Evolutionary conservation across 345 rosid genomes (phyloP), one percentile per base, ranked within the genome.

Genomic region (Citrus sp.): DNA sequence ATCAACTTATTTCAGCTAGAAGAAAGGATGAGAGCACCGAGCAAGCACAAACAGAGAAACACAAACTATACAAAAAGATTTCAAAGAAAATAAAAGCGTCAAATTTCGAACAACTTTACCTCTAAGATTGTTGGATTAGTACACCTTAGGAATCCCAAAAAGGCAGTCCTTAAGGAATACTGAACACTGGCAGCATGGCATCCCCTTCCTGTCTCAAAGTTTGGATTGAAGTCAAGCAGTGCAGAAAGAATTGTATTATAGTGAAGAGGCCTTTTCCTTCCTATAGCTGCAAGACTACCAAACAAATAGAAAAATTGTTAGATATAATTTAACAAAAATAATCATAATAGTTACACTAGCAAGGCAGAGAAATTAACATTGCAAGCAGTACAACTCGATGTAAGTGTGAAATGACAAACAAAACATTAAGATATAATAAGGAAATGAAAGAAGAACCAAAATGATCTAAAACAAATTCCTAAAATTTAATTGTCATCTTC

Each of bases 271-370:
- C 99, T 92, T 90, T 87, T 94, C 87, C 91, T 91, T 71, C 92
- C 98, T 77, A 94, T 86, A 75, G 94, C 89, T 64, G 97, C 96
- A 81, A 96, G 95, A 91, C 99, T 96, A 91, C 27, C 87, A 90
- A 84, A 80, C 79, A 86, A 77, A 82, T 65, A 83, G 66, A 72
- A 55, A 70, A 46, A 68, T 67, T n/a, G 80, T 87, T 64, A 89
- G 86, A 82, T 62, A 67, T 35, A 51, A 76, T 18, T 63, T 21
- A 30, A 72, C 28, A 74, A 35, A 30, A 65, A 54, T 66, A 73
- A 72, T 30, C 73, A 37, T 7, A 25, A 30, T 54, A 32, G 46
- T 22, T 73, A 54, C 37, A 64, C 38, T 25, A 35, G 56, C 54
- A 55, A 67, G 72, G 30, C 5, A 24, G 7, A 55, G 19, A 67